Percentiles rank a stretch among this genome's conserved stretches.
These are phyloP conservation scores for Baorangia bicolor DNA, from an alignment of 768 basidiomycete species.

Conservation along the genomic window DNA sequence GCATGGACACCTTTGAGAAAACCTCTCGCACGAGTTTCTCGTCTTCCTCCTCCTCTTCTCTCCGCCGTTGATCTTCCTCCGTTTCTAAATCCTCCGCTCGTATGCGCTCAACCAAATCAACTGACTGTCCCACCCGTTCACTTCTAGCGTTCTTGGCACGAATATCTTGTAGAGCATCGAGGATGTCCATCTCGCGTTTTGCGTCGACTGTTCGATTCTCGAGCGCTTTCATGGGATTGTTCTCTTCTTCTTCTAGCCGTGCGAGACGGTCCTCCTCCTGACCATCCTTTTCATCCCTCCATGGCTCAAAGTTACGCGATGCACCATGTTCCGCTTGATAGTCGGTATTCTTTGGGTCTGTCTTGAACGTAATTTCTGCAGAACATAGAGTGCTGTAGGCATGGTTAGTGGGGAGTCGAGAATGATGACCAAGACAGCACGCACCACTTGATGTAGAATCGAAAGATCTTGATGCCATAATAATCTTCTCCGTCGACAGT, in stretches of 20 bases:
- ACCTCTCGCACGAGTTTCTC: slow-evolving; percentile 85
- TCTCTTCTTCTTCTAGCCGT: slow-evolving; percentile 87
- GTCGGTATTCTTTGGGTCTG: slow-evolving; percentile 97
- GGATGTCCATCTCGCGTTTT: slow-evolving; percentile 96
- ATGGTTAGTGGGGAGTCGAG: slow-evolving; percentile 12
- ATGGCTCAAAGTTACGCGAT: slow-evolving; percentile 96
- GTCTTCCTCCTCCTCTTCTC: slow-evolving; percentile 84
- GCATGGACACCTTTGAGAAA: slow-evolving; percentile 70
- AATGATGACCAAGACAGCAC: slow-evolving; percentile 24
- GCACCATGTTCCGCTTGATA: slow-evolving; percentile 95
- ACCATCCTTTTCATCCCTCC: slow-evolving; percentile 78
- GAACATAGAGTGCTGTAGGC: slow-evolving; percentile 82
- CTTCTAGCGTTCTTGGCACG: slow-evolving; percentile 84
- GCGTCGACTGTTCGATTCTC: slow-evolving; percentile 92
- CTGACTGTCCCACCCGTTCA: slow-evolving; percentile 76
- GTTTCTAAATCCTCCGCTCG: slow-evolving; percentile 69
- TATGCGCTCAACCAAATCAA: slow-evolving; percentile 65
- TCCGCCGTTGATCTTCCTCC: slow-evolving; percentile 70
- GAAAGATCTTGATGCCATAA: slow-evolving; percentile 95
- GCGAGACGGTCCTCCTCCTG: slow-evolving; percentile 85
- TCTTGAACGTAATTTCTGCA: slow-evolving; percentile 99
- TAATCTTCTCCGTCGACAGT: slow-evolving; percentile 97
- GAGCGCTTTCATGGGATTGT: slow-evolving; percentile 95
- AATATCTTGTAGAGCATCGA: slow-evolving; percentile 94
- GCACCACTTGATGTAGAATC: slow-evolving; percentile 90